These are phyloP conservation scores for Umbelopsis sp. DNA, from an alignment of 371 early-diverging fungal genomes.

Conservation along the genomic window DNA sequence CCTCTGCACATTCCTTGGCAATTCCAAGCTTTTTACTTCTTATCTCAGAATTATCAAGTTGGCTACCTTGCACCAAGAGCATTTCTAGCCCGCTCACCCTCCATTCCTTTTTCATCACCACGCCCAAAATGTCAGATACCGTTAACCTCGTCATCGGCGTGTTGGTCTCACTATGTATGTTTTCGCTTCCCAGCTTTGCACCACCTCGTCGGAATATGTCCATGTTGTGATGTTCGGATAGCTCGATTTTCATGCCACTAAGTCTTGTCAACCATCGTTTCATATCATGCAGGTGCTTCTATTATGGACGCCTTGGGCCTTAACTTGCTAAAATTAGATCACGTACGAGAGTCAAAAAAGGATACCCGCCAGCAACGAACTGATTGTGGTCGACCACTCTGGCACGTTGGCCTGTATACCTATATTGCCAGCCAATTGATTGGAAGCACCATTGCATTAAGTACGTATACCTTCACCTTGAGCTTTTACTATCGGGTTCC, in stretches of 20 bases:
- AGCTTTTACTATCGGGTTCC: neutral
- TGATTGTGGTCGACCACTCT: constrained; percentile 68
- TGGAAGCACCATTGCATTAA: constrained; percentile 70
- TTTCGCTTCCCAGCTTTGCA: neutral
- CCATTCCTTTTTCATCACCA: constrained; percentile 30
- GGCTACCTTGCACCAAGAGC: neutral
- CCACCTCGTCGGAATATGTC: neutral
- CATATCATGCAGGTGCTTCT: constrained; percentile 45
- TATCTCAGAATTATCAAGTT: neutral
- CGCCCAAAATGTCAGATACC: constrained; percentile 26
- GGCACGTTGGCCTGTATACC: constrained; percentile 72
- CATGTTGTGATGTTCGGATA: constrained; percentile 1
- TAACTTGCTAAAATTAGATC: constrained; percentile 70
- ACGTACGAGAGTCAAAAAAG: constrained; percentile 59
- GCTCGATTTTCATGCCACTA: neutral
- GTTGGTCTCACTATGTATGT: constrained; percentile 58
- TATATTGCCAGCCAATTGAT: constrained; percentile 68
- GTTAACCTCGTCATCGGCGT: constrained; percentile 67
- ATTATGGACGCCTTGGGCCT: constrained; percentile 74
- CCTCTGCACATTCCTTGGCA: neutral
- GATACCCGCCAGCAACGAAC: constrained; percentile 50
- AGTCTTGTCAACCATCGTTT: neutral
- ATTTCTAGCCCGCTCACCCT: constrained; percentile 13
- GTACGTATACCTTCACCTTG: constrained; percentile 37
- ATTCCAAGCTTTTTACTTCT: neutral